Base-by-base conservation (phyloP, 1,284 basidiomycete species). In the Cutaneotrichosporon cutaneum region DNA sequence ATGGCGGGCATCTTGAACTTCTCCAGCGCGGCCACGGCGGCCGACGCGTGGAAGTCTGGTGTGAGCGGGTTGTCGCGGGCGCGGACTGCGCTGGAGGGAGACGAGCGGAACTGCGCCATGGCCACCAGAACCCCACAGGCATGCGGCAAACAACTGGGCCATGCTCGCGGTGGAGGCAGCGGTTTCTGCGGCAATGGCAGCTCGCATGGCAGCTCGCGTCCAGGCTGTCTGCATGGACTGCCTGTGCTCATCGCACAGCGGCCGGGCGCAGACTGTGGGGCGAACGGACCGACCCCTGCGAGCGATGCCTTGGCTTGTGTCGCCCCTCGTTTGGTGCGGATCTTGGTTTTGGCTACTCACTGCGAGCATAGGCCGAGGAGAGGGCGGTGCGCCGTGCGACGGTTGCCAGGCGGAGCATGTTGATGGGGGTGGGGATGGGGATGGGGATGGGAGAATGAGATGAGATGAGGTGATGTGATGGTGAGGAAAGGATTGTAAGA, bases 1-100 rank as follows among this genome's bases (percentile, higher is more conserved):
- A 99, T 99, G 72, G 94, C 95, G 62, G 95, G 95, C 94, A 99
- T 97, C 70, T 88, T 84, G 83, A 99, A 96, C 80, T 89, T 92
- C 70, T 88, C 84, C 68, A 97, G 86, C 53, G 89, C 94, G 81
- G 85, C 82, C 70, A 88, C 82, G 66, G 87, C 85, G 63, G 88
- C 85, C 54, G 94, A 92, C 70, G 85, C 84, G 82, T 93, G 91
- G 63, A 96, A 82, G 72, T 87, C 93, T 95, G 75, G 10, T 22
- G 52, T 50, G 14, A 27, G 59, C 48, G 26, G 18, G 16, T 16
- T 3, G 26, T n/a, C 26, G 16, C 42, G 27, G 4, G 18, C 22
- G 36, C 22, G 13, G 16, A 10, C 35, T 9, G 45, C n/a, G 21
- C 2, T 18, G 18, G 26, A 24, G 26, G 30, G 16, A 27, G n/a